phyloP scores from a whole-genome alignment of 2,329 filamentous ascomycete species.

The Penicillium sp. region DNA sequence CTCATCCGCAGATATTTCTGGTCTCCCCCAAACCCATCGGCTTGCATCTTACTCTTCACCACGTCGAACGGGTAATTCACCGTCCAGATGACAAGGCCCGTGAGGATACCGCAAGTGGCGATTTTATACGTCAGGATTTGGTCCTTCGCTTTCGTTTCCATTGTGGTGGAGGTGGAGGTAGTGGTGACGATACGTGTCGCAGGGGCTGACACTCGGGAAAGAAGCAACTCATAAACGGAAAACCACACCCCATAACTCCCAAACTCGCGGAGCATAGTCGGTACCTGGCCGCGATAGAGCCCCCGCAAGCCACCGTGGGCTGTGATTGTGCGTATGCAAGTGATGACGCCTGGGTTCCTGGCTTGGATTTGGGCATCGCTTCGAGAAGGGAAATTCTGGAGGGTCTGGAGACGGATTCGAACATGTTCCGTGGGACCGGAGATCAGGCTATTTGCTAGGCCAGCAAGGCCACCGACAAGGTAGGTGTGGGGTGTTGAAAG shows the following conservation, averaged over 20 bases:
- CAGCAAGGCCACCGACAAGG: constrained; percentile 83
- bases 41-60: constrained; percentile 98
- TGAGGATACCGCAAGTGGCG: constrained; percentile 87
- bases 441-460: constrained; percentile 81
- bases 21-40: constrained; percentile 75
- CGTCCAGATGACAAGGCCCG: constrained; percentile 90
- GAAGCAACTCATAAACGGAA: constrained; percentile 60
- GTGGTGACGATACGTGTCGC: not conserved
- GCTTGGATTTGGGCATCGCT: not conserved
- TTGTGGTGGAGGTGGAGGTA: constrained; percentile 70
- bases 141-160: constrained; percentile 67
- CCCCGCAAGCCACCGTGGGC: constrained; percentile 69
- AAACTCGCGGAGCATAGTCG: constrained; percentile 83
- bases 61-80: constrained; percentile 92
- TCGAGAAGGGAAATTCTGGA: constrained; percentile 72
- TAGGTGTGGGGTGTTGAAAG: constrained; percentile 71
- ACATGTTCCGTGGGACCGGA: constrained; percentile 93
- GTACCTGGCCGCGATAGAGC: constrained; percentile 85
- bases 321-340: constrained; percentile 82
- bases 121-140: constrained; percentile 81
- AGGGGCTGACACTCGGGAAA: constrained; percentile 70
- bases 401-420: constrained; percentile 89
- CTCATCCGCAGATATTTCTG: constrained; percentile 77
- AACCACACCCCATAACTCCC: constrained; percentile 96
- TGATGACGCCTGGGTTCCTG: constrained; percentile 65